phyloP scores from a whole-genome alignment of 192 early-diverging fungal genomes.

The Irineochytrium annulatum region DNA sequence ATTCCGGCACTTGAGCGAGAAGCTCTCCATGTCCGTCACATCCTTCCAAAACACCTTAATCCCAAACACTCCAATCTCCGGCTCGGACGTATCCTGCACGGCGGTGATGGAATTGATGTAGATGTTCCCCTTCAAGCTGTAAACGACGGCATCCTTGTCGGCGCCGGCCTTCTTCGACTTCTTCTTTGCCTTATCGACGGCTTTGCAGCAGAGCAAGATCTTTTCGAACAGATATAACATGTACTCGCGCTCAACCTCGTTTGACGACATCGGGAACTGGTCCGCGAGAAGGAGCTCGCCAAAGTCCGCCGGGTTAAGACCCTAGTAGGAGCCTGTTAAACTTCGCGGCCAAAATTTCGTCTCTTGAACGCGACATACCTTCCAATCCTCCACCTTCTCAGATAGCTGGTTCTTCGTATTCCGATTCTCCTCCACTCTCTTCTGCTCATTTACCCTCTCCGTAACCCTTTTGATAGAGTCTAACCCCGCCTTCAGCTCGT shows the following conservation, averaged over 20 bases:
- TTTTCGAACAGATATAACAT: slow-evolving; percentile 91
- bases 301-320: slow-evolving; percentile 69
- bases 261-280: slow-evolving; percentile 77
- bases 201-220: slow-evolving; percentile 90
- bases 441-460: slow-evolving; percentile 86
- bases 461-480: slow-evolving; percentile 79
- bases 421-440: slow-evolving; percentile 85
- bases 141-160: slow-evolving; percentile 20
- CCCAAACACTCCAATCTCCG: slow-evolving; percentile 35
- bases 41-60: slow-evolving; percentile 80
- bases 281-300: slow-evolving; percentile 85
- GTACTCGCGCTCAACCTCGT: slow-evolving; percentile 76
- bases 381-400: slow-evolving; percentile 88
- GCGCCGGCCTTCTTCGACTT: slow-evolving; percentile 49
- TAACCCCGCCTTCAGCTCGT: slow-evolving; percentile 62
- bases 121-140: slow-evolving; percentile 75
- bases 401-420: slow-evolving; percentile 74
- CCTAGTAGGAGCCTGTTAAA: slow-evolving; percentile 33
- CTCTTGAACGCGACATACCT: slow-evolving; percentile 32
- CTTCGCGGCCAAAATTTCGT: not conserved
- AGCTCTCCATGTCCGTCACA: slow-evolving; percentile 75
- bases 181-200: slow-evolving; percentile 41
- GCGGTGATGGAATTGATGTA: slow-evolving; percentile 73
- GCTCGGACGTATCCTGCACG: slow-evolving; percentile 59
- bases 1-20: slow-evolving; percentile 82